Conservation (phyloP, 2,329 filamentous ascomycete species). For the Tolypocladium guangdongense region DNA sequence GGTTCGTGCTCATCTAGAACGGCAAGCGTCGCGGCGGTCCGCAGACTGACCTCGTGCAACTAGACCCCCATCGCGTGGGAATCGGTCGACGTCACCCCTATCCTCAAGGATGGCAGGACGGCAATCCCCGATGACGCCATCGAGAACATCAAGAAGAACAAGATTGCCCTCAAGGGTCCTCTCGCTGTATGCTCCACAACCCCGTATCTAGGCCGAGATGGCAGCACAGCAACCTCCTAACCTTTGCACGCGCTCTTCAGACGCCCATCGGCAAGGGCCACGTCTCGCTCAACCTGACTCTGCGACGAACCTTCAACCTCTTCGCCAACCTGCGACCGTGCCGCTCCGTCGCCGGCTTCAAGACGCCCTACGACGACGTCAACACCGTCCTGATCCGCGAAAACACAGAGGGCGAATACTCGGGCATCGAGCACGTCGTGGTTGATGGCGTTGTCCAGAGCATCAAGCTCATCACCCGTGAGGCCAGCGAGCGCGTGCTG, state of each 20-base stretch:
- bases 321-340: slow-evolving; percentile 98
- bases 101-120: slow-evolving; percentile 89
- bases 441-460: slow-evolving; percentile 97
- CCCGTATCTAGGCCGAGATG: neutral
- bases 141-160: slow-evolving; percentile 86
- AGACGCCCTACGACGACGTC: slow-evolving; percentile 95
- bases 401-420: slow-evolving; percentile 99
- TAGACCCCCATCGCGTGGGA: slow-evolving; percentile 94
- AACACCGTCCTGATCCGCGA: slow-evolving; percentile 97
- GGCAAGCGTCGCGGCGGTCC: neutral
- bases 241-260: slow-evolving; percentile 24
- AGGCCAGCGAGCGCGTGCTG: slow-evolving; percentile 89
- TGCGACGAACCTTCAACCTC: slow-evolving; percentile 98
- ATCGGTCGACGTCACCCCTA: slow-evolving; percentile 89
- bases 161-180: slow-evolving; percentile 95
- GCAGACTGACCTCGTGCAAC: neutral
- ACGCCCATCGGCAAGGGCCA: slow-evolving; percentile 98
- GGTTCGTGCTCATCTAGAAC: slow-evolving; percentile 38
- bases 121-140: slow-evolving; percentile 90
- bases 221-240: neutral
- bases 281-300: slow-evolving; percentile 96
- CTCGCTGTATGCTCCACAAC: slow-evolving; percentile 58
- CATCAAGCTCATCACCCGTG: slow-evolving; percentile 98
- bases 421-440: slow-evolving; percentile 95
- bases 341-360: slow-evolving; percentile 92